Base-by-base conservation (phyloP, 768 basidiomycete species). In the Podaxis sp. region DNA sequence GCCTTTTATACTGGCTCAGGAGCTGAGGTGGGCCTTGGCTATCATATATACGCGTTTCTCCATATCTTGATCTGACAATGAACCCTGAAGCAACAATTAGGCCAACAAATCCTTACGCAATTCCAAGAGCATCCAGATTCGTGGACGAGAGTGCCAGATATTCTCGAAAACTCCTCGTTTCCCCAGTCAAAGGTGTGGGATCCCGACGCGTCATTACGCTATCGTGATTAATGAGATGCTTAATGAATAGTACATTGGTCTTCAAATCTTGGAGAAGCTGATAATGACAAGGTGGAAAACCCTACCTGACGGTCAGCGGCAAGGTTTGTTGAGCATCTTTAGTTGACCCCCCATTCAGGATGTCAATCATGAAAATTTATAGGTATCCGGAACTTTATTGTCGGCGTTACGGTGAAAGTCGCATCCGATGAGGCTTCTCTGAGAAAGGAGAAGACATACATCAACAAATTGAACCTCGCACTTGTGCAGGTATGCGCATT, bases 361-460 rank as follows among this genome's bases (percentile, higher is more conserved):
- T 48, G 39, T 44, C 33, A 61, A 36, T 39, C 26, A 9, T 22
- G 39, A 52, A 64, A 28, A 57, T 46, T 39, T 38, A 65, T 52
- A 89, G 96, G 96, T 57, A 99, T 99, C 66, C 87, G 96, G 63
- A 99, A 99, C 76, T 99, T 99, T 68, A 87, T 99, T 68, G 93
- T 98, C 56, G 91, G 90, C 22, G 84, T 95, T 49, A 96, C 92
- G 9, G 93, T 99, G 67, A 95, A 96, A 73, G 87, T 92, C 22
- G 91, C 96, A 57, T 93, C 93, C 2, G 96, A 99, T 75, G 96
- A 99, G 74, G 78, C 83, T 19, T 82, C 87, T 22, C 84, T 96
- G 81, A 87, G 93, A 66, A 90, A 91, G 75, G 95, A 99, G 80
- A 98, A 93, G 85, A 90, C 91, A 1, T 96, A 91, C 70, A 73